Conservation (phyloP, 768 basidiomycete species). For the Lactarius sp. region DNA sequence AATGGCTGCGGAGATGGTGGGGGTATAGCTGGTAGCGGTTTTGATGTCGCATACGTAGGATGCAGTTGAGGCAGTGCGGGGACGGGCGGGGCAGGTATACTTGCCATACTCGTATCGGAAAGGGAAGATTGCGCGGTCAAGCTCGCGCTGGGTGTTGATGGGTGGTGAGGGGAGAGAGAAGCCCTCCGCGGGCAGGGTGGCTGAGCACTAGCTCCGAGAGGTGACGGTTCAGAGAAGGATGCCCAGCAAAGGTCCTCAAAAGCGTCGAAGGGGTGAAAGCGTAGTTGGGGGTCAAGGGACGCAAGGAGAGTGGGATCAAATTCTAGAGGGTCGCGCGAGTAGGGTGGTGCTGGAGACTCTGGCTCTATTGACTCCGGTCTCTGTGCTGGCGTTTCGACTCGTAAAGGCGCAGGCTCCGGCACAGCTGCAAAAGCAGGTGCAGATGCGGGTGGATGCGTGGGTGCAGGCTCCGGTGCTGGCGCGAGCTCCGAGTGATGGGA, state of each 20-base stretch:
- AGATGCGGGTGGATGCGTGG: background rate
- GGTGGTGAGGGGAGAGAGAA: background rate
- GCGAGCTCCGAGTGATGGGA: constrained; percentile 2
- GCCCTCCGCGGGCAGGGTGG: background rate
- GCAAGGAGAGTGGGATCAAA: constrained; percentile 19
- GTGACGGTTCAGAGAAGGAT: background rate
- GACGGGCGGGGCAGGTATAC: background rate
- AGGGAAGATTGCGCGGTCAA: constrained; percentile 1
- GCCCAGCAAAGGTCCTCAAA: constrained; percentile 16
- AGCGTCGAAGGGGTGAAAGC: constrained; percentile 10
- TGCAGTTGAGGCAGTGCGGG: background rate
- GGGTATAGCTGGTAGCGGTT: constrained; percentile 14
- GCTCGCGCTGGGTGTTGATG: background rate
- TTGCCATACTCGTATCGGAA: constrained; percentile 6
- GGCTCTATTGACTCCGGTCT: background rate
- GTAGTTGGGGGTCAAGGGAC: constrained; percentile 13
- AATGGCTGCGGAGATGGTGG: background rate
- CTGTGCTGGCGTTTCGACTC: background rate
- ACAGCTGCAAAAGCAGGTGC: background rate
- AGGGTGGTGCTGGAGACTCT: constrained; percentile 15
- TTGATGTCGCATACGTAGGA: constrained; percentile 5
- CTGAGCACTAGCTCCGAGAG: background rate
- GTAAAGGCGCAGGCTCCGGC: background rate
- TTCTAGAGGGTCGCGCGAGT: constrained; percentile 16
- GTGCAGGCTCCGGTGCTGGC: background rate